These are phyloP conservation scores for Zymoseptoria ardabiliae DNA, from an alignment of 2,329 filamentous ascomycete species.

Conservation along the genomic window DNA sequence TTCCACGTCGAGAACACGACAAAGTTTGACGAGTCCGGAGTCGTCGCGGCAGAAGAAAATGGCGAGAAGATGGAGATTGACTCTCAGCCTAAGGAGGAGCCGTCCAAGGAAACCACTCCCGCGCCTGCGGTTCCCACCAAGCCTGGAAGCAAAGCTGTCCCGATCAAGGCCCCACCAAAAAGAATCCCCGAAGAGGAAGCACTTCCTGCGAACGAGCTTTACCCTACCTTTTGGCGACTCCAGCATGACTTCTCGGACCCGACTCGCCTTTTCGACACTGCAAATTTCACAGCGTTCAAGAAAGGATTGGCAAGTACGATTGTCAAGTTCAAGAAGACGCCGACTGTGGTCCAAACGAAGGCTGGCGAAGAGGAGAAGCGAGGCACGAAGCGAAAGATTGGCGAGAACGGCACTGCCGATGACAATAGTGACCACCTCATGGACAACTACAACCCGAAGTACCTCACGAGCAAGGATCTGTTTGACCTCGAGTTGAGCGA, in stretches of 20 bases:
- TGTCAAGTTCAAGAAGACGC: conserved; percentile 66
- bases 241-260: conserved; percentile 91
- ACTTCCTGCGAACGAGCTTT: conserved; percentile 64
- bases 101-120: conserved; percentile 14
- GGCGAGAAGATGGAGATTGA: conserved; percentile 63
- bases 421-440: conserved; percentile 47
- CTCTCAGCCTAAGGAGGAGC: conserved; percentile 11
- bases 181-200: conserved; percentile 38
- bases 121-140: conserved; percentile 17
- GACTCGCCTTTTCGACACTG: conserved; percentile 64
- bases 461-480: conserved; percentile 91
- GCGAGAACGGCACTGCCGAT: conserved; percentile 3
- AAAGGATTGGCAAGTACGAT: conserved; percentile 56
- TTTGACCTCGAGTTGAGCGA: conserved; percentile 97
- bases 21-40: conserved; percentile 56
- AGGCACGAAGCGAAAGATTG: conserved; percentile 61
- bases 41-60: conserved; percentile 22
- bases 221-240: conserved; percentile 88
- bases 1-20: conserved; percentile 96
- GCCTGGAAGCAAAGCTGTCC: conserved; percentile 21
- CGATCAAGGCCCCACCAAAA: conserved; percentile 17
- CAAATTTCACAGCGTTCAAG: conserved; percentile 61
- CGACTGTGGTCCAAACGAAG: conserved; percentile 61
- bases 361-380: conserved; percentile 57
- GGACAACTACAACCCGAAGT: conserved; percentile 89